Base-by-base conservation (phyloP, 768 basidiomycete genomes). In the Xerocomus spinulosus region DNA sequence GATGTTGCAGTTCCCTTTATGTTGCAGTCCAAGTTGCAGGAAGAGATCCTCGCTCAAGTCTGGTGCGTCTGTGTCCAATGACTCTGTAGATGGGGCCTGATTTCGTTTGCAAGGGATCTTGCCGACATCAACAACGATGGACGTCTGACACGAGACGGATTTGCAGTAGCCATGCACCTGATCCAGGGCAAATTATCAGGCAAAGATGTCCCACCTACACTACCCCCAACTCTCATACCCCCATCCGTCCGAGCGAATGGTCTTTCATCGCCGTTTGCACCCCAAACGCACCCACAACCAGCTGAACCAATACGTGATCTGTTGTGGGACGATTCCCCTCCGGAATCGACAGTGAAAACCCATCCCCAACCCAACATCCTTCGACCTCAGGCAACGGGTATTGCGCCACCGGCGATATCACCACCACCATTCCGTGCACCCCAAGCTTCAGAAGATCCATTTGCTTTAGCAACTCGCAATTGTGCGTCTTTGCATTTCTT, bases 1-100 rank as follows among this genome's bases (percentile, higher is more conserved):
- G 92, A 95, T 50, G 82, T 91, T 28, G 96, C 92, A 8, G 96
- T 96, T 5, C 92, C 91, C 3, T 98, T 98, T 69, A 87, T 99
- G 85, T 64, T 95, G 50, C 84, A 92, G 67, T 94, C 92, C 26
- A 83, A 87, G 38, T 70, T 99, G 38, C 76, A 83, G 2, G 87
- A 89, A 51, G 84, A 85, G 23, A 76, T 79, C 21, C 76, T 99
- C n/a, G 96, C 96, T 4, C 85, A 80, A 57, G 74, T 99, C 41
- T 99, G 96, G 95, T 95, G 60, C 43, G 85, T 73, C 18, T 20
- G 28, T 5, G 38, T 40, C 20, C 20, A 29, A 28, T 15, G n/a
- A 17, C 17, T 9, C 24, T 21, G 35, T 36, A 9, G 15, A 39
- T 36, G 10, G 17, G 10, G 2, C 23, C 42, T 53, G 39, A 62